Base-by-base conservation (phyloP, 1,139 yeast species). In the Starmera stellimalicola region DNA sequence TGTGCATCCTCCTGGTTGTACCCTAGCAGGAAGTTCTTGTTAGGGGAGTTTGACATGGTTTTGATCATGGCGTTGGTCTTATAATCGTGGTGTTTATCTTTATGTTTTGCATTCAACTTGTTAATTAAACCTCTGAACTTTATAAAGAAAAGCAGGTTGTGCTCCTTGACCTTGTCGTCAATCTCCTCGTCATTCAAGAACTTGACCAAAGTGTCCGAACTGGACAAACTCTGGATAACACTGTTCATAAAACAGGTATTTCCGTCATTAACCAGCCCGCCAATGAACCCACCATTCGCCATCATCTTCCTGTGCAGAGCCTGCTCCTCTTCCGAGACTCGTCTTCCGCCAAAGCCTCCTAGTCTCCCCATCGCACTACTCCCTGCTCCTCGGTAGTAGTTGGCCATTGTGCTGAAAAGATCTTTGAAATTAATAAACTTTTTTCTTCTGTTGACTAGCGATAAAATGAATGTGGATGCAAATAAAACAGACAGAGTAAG, bases 1-100 rank as follows among this genome's bases (percentile, higher is more conserved):
- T 87, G 95, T 0, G 95, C 95, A 57, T 85, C 96, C 55, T 85
- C 95, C 57, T 85, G 96, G 48, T 82, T 85, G 50, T 84, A 83
- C 1, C 95, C 91, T 31, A 77, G 58, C 49, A 85, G 76, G 42
- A 85, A 69, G 51, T 78, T 77, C 46, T 77, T 80, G 46, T 75
- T 77, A 6, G 94, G 88, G 0, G 88, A 81, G 50, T 80, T 80
- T 3, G 84, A 78, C 80, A 85, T 77, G 15, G 76, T 72, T 49
- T 71, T 73, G 39, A 84, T 60, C 32, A 85, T 60, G 15, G 68
- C 67, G 39, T 66, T 69, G 0, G 95, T 81, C 41, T 76, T 75
- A 48, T 79, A 84, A 36, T 82, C 82, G 34, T 70, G 70, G 17
- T 59, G 41, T 60, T 71, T 48, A 49, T 57, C 43, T 51, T 56